phyloP scores from a whole-genome alignment of 495 filamentous ascomycete genomes.

The Xylaria sp. region DNA sequence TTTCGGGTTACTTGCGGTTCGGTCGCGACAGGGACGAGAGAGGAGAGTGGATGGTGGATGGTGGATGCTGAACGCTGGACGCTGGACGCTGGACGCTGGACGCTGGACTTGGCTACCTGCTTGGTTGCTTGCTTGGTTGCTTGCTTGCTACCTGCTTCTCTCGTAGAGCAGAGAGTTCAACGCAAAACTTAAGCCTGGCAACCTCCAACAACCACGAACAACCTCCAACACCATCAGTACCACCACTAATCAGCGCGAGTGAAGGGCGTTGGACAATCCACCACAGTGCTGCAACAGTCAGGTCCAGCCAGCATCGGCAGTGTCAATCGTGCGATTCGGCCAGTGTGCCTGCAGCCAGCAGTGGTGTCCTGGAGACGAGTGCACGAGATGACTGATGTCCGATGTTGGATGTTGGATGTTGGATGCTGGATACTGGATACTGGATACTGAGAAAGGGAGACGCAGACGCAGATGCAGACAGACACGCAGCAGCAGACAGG shows the following conservation, averaged over 20 bases:
- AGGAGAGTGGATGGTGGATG: not conserved
- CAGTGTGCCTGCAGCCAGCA: not conserved
- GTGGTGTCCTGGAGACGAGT: not conserved
- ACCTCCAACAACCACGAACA: constrained; percentile 26
- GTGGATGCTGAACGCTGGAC: too few species aligned
- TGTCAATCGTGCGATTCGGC: not conserved
- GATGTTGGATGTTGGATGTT: not conserved
- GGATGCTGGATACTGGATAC: not conserved
- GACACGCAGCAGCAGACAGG: constrained; percentile 7
- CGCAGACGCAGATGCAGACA: constrained; percentile 1
- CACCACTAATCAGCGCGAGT: not conserved
- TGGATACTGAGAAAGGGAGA: constrained; percentile 15
- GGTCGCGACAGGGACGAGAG: constrained; percentile 22
- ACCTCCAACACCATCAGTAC: constrained; percentile 17
- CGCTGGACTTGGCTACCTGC: too few species aligned
- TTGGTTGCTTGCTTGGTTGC: too few species aligned
- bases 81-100: too few species aligned
- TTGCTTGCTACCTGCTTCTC: not conserved
- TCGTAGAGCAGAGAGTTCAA: not conserved
- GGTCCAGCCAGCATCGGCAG: not conserved
- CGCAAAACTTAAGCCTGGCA: constrained; percentile 20
- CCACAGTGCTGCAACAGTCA: constrained; percentile 1
- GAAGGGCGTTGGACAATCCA: constrained; percentile 8
- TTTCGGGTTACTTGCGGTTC: constrained; percentile 17
- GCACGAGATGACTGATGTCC: not conserved